Percentiles rank a stretch among this genome's conserved stretches.
Conservation (phyloP, 2,329 filamentous ascomycete species). For the Sphaerulina populicola region DNA sequence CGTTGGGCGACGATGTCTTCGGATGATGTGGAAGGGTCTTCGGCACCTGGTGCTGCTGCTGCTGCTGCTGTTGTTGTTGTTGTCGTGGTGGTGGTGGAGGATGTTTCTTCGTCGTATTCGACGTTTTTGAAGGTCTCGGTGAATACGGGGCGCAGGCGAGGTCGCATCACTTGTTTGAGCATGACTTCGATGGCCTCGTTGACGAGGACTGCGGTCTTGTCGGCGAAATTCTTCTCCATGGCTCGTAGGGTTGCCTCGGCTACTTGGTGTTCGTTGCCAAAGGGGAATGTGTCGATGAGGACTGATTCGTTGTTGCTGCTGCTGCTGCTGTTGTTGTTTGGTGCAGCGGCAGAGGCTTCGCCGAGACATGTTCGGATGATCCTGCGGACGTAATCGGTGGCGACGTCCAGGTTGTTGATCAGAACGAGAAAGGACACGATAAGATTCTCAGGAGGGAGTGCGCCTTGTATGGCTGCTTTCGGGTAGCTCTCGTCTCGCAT, state of each 20-base stretch:
- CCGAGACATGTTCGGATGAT: slow-evolving; percentile 66
- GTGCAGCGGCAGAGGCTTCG: slow-evolving; percentile 4
- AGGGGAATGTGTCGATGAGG: slow-evolving; percentile 61
- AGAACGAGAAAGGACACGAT: slow-evolving; percentile 84
- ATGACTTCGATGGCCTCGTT: slow-evolving; percentile 77
- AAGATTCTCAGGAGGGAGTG: slow-evolving; percentile 76
- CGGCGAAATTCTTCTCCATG: slow-evolving; percentile 63
- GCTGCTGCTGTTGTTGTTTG: not conserved
- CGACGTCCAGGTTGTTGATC: slow-evolving; percentile 90
- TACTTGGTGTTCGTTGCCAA: slow-evolving; percentile 63
- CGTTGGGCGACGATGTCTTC: slow-evolving; percentile 63
- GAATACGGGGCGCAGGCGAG: slow-evolving; percentile 73
- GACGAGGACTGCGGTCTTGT: slow-evolving; percentile 73
- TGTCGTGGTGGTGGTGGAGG: too few species aligned
- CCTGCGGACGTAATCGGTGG: slow-evolving; percentile 79
- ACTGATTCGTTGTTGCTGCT: slow-evolving; percentile 11
- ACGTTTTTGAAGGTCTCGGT: slow-evolving; percentile 84
- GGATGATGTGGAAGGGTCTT: slow-evolving; percentile 40
- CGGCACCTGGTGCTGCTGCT: slow-evolving; percentile 40
- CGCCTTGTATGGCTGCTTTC: slow-evolving; percentile 66
- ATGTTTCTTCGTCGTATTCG: slow-evolving; percentile 59
- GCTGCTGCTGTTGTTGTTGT: slow-evolving; percentile 17
- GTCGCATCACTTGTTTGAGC: slow-evolving; percentile 79
- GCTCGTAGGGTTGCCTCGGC: slow-evolving; percentile 60
- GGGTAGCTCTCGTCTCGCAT: slow-evolving; percentile 97